Evolutionary conservation across 192 early-diverging fungal species (phyloP), one percentile per base, ranked within the genome.

Genomic region (Mortierella hygrophila): DNA sequence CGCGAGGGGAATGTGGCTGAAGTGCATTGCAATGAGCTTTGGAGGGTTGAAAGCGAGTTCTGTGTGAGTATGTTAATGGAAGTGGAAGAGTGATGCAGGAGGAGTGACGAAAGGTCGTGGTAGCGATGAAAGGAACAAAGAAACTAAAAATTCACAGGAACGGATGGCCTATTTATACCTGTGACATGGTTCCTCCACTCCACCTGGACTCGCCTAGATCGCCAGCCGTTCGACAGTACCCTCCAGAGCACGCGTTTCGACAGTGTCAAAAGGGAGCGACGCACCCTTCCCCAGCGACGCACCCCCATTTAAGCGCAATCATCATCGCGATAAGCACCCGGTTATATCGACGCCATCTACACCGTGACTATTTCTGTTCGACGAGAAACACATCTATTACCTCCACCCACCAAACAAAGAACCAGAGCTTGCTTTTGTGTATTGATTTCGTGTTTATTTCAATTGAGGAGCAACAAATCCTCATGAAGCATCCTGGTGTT

Each of bases 1-100:
- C 10, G 92, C 85, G 15, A 92, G 87, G 4, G 96, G 95, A 46
- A 96, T 75, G 70, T 76, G 26, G 35, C 29, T 38, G 47, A 55
- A 75, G n/a, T 37, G 49, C 21, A 52, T 21, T 40, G 74, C 8
- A n/a, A 57, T 57, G 55, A 57, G 9, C 8, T 23, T 57, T 32
- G 10, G 26, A 15, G 29, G 11, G 29, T 57, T 15, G 44, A 9
- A 46, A 15, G 35, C 32, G 60, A 15, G 11, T 3, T 35, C 0
- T 13, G 13, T 29, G 60, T 26, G 57, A 26, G 13, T 65, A 29
- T 10, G 8, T 60, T 26, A 38, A 15, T 26, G 69, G 32, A 35
- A 18, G 68, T 70, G 68, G 20, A 15, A 8, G 69, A 23, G 69
- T 42, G 69, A 41, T 41, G 60, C 29, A 32, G 26, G 11, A 65